These are phyloP conservation scores for Cladobotryum protrusum DNA, from an alignment of 2,329 filamentous ascomycete genomes.

Conservation along the genomic window DNA sequence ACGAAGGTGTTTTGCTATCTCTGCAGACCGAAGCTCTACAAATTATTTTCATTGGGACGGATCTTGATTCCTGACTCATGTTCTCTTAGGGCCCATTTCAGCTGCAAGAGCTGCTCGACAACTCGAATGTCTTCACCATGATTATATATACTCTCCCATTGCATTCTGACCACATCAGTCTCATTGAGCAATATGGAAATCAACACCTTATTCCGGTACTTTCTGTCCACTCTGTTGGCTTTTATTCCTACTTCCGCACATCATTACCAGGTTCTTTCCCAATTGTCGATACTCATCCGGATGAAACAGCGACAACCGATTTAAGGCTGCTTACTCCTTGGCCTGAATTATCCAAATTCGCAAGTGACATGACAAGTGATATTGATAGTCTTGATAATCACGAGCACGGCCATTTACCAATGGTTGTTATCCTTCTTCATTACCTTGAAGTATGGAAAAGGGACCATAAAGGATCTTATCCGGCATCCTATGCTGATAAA, in stretches of 20 bases:
- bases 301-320: conserved; percentile 77
- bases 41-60: too few relatives aligned
- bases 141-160: conserved; percentile 52
- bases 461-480: conserved; percentile 59
- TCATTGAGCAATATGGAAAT: conserved; percentile 42
- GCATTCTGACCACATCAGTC: conserved; percentile 33
- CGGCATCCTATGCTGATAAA: conserved; percentile 78
- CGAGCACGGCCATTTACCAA: conserved; percentile 87
- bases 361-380: conserved; percentile 57
- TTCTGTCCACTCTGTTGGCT: conserved; percentile 82
- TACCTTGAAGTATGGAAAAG: conserved; percentile 77
- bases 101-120: conserved; percentile 36
- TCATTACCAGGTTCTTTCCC: conserved; percentile 74
- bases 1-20: too few relatives aligned
- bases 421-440: conserved; percentile 74
- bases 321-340: conserved; percentile 79
- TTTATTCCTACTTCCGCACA: conserved; percentile 85
- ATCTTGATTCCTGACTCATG: conserved; percentile 7
- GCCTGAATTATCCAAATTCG: conserved; percentile 69
- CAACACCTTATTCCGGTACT: conserved; percentile 65
- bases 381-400: conserved; percentile 67
- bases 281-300: conserved; percentile 92
- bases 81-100: conserved; percentile 24
- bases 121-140: conserved; percentile 41
- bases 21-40: not conserved